A percentile compares a stretch with the other conserved stretches of the same genome.
Evolutionary conservation across 805 yeast genomes (phyloP).

Genomic region (Blastobotrys muscicola): DNA sequence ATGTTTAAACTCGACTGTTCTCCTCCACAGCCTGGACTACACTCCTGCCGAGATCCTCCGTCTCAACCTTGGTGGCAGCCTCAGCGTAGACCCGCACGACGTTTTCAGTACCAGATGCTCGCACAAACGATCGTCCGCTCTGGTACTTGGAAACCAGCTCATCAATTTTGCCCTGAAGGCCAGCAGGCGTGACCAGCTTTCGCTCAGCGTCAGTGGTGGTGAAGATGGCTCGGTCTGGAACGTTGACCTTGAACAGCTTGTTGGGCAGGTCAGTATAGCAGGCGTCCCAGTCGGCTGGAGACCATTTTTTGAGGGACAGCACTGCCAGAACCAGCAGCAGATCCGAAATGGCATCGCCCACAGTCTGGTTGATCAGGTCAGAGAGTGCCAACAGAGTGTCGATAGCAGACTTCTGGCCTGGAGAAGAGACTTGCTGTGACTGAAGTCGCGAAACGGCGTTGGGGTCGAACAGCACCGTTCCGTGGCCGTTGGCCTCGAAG

Average conservation of each 20-base stretch:
- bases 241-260: constrained; percentile 68
- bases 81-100: constrained; percentile 96
- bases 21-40: constrained; percentile 11
- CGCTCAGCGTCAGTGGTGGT: constrained; percentile 89
- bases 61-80: constrained; percentile 46
- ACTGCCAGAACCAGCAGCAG: constrained; percentile 67
- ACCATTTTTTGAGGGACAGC: constrained; percentile 43
- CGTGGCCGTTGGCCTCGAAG: constrained; percentile 99
- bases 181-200: constrained; percentile 62
- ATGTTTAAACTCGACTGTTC: no score
- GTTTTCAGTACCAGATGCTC: constrained; percentile 97
- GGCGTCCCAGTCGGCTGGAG: constrained; percentile 64
- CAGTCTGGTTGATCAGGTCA: constrained; percentile 83
- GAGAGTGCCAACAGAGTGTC: constrained; percentile 50
- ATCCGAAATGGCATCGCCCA: constrained; percentile 98
- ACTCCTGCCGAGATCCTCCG: constrained; percentile 35
- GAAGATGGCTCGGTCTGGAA: constrained; percentile 70
- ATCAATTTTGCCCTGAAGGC: constrained; percentile 69
- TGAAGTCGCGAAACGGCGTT: constrained; percentile 34
- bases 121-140: constrained; percentile 78
- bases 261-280: constrained; percentile 84
- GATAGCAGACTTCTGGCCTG: constrained; percentile 41
- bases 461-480: constrained; percentile 78
- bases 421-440: constrained; percentile 31
- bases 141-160: constrained; percentile 43